phyloP scores from a whole-genome alignment of 805 yeast species.

The Kluyveromyces siamensis region DNA sequence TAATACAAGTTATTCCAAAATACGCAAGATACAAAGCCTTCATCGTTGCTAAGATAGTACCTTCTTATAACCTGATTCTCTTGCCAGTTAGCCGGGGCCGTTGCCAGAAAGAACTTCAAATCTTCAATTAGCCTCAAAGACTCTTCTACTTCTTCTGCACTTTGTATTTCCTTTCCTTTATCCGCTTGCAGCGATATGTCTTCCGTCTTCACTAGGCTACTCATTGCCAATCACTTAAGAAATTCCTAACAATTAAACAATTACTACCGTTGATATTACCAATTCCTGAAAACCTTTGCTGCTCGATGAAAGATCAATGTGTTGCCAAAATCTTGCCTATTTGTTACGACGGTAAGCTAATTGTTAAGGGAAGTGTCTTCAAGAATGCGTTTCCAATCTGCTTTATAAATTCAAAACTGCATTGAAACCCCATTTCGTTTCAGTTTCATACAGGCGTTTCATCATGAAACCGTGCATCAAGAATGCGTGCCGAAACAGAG shows the following conservation, averaged over 20 bases:
- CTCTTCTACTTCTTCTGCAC: conserved; percentile 34
- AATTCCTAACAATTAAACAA: no score
- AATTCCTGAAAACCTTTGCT: not conserved
- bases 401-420: conserved; percentile 3
- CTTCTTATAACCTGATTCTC: conserved; percentile 79
- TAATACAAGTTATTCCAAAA: conserved; percentile 85
- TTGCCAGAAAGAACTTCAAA: conserved; percentile 74
- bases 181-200: conserved; percentile 1
- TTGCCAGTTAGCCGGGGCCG: conserved; percentile 95
- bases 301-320: not conserved
- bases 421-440: conserved; percentile 3
- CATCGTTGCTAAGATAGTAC: conserved; percentile 77
- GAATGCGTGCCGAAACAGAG: not conserved
- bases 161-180: not conserved
- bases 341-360: not conserved
- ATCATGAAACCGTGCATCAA: not conserved
- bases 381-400: conserved; percentile 1
- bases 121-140: conserved; percentile 61
- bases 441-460: not conserved
- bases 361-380: not conserved
- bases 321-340: not conserved
- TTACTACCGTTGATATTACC: not conserved
- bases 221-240: not conserved
- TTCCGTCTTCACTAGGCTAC: conserved; percentile 3
- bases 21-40: conserved; percentile 87